These are phyloP conservation scores for Diutina neorugosa DNA, from an alignment of 1,139 yeast species.

Conservation along the genomic window DNA sequence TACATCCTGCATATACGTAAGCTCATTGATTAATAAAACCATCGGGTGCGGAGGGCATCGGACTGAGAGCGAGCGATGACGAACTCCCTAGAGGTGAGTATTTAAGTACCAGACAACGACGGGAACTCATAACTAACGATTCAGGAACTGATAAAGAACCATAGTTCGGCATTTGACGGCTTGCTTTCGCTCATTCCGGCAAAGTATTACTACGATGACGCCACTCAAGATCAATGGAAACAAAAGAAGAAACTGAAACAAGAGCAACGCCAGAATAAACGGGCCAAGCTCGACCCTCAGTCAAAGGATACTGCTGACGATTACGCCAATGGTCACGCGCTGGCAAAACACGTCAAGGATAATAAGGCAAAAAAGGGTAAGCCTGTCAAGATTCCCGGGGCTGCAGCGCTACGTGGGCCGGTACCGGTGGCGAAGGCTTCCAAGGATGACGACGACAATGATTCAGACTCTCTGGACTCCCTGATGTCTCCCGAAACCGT, in stretches of 20 bases:
- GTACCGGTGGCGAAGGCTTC: slow-evolving; percentile 6
- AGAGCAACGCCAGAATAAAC: slow-evolving; percentile 49
- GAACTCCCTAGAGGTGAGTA: slow-evolving; percentile 42
- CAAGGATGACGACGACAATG: slow-evolving; percentile 5
- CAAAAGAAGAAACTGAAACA: slow-evolving; percentile 65
- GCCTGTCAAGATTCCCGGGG: slow-evolving; percentile 42
- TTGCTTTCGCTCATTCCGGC: slow-evolving; percentile 86
- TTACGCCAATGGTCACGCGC: slow-evolving; percentile 25
- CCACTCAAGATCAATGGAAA: slow-evolving; percentile 80
- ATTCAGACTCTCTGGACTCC: slow-evolving; percentile 1
- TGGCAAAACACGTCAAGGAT: slow-evolving; percentile 59
- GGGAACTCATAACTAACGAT: neutral
- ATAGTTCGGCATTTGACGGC: slow-evolving; percentile 84
- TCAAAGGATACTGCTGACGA: slow-evolving; percentile 33
- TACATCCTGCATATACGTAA: neutral
- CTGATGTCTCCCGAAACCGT: slow-evolving; percentile 26
- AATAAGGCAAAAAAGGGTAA: slow-evolving; percentile 45
- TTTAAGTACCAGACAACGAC: neutral
- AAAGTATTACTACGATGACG: slow-evolving; percentile 75
- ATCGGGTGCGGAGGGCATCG: neutral
- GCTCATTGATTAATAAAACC: neutral
- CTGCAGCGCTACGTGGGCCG: neutral
- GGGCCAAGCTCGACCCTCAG: slow-evolving; percentile 68
- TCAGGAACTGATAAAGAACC: slow-evolving; percentile 71
- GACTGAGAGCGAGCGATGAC: slow-evolving; percentile 16